These are phyloP conservation scores for Willaertia magna DNA, from an alignment of 208 protist genomes.

Conservation along the genomic window DNA sequence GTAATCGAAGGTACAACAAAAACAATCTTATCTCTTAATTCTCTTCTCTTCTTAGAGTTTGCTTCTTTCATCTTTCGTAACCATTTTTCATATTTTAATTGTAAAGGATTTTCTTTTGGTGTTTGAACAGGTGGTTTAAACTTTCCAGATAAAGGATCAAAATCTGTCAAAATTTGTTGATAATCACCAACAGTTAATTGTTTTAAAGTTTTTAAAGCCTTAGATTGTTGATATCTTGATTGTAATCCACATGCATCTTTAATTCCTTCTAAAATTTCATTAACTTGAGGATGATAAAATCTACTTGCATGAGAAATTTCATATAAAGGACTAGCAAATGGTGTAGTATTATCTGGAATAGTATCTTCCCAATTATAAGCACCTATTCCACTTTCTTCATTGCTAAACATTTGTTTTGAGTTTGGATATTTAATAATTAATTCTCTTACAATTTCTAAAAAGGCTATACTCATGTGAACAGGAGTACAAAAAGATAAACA, in stretches of 20 bases:
- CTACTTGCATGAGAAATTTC: not conserved
- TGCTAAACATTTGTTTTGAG: not conserved
- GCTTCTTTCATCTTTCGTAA: not conserved
- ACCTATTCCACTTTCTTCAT: not conserved
- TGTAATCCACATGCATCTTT: not conserved
- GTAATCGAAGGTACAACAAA: not conserved
- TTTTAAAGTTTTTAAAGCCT: not conserved
- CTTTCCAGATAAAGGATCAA: not conserved
- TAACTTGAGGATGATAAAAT: not conserved
- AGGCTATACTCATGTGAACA: not conserved
- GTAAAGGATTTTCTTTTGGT: not conserved
- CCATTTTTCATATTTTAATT: not conserved
- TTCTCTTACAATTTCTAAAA: not conserved
- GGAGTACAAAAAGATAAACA: not conserved
- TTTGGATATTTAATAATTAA: not conserved
- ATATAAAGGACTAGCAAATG: not conserved
- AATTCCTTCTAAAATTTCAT: not conserved
- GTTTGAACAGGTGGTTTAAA: not conserved
- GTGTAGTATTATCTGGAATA: not conserved
- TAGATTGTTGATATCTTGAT: not conserved
- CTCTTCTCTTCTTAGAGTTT: not conserved
- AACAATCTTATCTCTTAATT: not conserved
- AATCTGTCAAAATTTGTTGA: not conserved
- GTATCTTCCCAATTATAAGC: not conserved
- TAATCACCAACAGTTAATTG: not conserved